Conservation (phyloP, 2,329 filamentous ascomycete genomes). For the Diaporthe helianthi region DNA sequence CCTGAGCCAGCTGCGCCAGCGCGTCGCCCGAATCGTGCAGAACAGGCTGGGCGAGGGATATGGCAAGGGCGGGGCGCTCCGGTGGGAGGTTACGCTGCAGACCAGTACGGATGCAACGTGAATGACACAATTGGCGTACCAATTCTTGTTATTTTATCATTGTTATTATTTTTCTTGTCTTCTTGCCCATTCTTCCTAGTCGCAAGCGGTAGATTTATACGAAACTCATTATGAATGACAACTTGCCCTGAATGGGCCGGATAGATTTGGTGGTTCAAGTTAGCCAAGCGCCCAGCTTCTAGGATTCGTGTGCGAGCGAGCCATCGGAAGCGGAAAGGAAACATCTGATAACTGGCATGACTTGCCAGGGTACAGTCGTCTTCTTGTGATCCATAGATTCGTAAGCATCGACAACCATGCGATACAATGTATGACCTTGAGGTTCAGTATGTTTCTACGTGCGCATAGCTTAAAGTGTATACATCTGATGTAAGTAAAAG, state of each 20-base stretch:
- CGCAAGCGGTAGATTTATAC: slow-evolving; percentile 4
- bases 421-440: slow-evolving; percentile 8
- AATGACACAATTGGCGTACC: neutral
- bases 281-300: neutral
- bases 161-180: neutral
- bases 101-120: slow-evolving; percentile 56
- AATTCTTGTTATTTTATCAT: neutral
- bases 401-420: neutral
- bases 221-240: neutral
- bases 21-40: slow-evolving; percentile 79
- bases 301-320: neutral
- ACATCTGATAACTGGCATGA: neutral
- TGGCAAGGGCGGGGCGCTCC: slow-evolving; percentile 76
- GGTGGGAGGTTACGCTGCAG: slow-evolving; percentile 94
- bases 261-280: neutral
- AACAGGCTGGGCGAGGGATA: slow-evolving; percentile 89
- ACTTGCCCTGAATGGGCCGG: neutral
- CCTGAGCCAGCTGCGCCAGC: slow-evolving; percentile 75
- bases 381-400: neutral
- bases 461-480: slow-evolving; percentile 16
- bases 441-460: slow-evolving; percentile 17
- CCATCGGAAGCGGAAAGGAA: neutral
- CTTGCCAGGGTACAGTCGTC: too few relatives aligned
- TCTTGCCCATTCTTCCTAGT: neutral
- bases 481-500: slow-evolving; percentile 22